Evolutionary conservation across 179 eudicot species (phyloP).

Genomic region (Beta corolliflora): DNA sequence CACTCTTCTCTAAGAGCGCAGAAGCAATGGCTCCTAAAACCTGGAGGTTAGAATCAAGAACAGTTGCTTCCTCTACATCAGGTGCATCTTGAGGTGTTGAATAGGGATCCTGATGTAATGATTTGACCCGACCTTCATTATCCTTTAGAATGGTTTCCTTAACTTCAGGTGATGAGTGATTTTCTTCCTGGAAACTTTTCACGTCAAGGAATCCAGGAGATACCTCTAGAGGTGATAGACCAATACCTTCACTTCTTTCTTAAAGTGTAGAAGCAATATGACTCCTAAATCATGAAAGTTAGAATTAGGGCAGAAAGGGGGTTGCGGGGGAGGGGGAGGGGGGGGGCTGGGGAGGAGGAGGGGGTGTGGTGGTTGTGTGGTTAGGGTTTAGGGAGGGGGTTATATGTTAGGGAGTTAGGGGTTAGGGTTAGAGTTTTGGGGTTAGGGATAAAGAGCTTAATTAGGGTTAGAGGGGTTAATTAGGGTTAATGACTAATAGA

Average conservation of each 20-base stretch:
- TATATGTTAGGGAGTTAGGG: no score
- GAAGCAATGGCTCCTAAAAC: constrained; percentile 32
- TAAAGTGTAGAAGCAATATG: constrained; percentile 30
- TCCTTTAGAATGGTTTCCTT: constrained; percentile 22
- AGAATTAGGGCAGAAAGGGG: constrained; percentile 12
- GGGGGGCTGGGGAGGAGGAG: no score
- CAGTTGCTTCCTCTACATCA: constrained; percentile 20
- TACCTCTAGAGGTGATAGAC: constrained; percentile 30
- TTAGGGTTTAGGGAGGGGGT: no score
- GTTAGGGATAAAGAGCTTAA: no score
- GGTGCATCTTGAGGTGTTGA: constrained; percentile 37
- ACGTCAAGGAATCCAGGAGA: constrained; percentile 24
- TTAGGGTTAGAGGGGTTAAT: no score
- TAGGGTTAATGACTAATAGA: no score
- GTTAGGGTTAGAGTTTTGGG: no score
- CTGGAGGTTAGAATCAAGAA: constrained; percentile 24
- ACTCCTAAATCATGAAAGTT: constrained; percentile 28
- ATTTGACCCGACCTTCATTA: constrained; percentile 19
- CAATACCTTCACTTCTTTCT: constrained; percentile 31
- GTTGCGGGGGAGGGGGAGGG: no score
- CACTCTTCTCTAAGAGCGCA: constrained; percentile 35
- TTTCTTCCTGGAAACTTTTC: constrained; percentile 24
- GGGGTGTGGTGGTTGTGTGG: no score
- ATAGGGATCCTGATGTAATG: constrained; percentile 30
- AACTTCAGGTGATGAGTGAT: constrained; percentile 25